Evolutionary conservation across 169 alveolate genomes (phyloP).

Genomic region (Ophryocystis elektroscirrha): DNA sequence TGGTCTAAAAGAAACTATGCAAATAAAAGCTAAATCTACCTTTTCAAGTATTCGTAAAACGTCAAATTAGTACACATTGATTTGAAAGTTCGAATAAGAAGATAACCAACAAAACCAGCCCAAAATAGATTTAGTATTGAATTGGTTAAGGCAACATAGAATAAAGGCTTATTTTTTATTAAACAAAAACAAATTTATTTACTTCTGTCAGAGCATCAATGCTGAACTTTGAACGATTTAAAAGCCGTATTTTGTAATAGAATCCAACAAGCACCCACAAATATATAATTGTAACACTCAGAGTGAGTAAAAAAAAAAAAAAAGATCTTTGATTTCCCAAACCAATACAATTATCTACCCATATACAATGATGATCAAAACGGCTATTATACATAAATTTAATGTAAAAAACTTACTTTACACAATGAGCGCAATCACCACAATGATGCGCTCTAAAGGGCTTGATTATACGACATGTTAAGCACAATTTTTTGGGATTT

Average conservation of each 20-base stretch:
- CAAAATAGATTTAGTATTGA: conserved; percentile 20
- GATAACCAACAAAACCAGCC: conserved; percentile 40
- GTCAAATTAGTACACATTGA: conserved; percentile 56
- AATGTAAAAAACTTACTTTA: conserved; percentile 20
- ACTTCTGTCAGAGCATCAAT: not conserved
- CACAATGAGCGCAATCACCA: conserved; percentile 44
- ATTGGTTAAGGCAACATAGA: conserved; percentile 25
- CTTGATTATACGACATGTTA: conserved; percentile 49
- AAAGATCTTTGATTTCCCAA: conserved; percentile 36
- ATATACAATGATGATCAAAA: conserved; percentile 80
- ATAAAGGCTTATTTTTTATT: conserved; percentile 11
- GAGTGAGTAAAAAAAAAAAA: conserved; percentile 23
- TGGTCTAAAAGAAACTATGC: conserved; percentile 3
- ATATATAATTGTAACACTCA: conserved; percentile 27
- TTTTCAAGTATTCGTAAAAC: conserved; percentile 51
- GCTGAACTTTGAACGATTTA: not conserved
- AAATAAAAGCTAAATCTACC: conserved; percentile 6
- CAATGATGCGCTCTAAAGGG: conserved; percentile 49
- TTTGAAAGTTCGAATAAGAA: conserved; percentile 39
- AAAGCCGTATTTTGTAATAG: conserved; percentile 11
- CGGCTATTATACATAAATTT: conserved; percentile 18
- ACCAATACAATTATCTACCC: conserved; percentile 86
- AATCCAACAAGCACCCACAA: conserved; percentile 27
- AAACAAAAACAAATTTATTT: not conserved
- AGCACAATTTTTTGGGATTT: conserved; percentile 35